phyloP scores from a whole-genome alignment of 1,139 yeast species.

The Yamadazyma sp. region DNA sequence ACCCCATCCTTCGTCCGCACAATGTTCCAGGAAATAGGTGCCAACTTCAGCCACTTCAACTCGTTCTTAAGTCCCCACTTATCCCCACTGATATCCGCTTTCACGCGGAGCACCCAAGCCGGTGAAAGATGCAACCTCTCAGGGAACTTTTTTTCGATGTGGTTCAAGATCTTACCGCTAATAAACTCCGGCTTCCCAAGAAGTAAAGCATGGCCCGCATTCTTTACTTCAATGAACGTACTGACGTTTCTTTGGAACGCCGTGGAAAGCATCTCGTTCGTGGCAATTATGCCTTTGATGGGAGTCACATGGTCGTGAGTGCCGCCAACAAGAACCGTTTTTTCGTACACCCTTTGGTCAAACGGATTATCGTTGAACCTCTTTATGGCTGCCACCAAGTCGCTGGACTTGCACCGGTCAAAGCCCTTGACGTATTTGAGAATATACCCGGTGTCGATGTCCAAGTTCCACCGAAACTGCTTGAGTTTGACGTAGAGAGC shows the following conservation, averaged over 20 bases:
- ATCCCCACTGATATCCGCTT: constrained; percentile 63
- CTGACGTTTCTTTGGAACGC: constrained; percentile 32
- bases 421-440: constrained; percentile 55
- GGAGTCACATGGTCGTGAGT: constrained; percentile 59
- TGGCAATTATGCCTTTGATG: constrained; percentile 25
- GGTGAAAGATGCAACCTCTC: constrained; percentile 51
- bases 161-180: constrained; percentile 63
- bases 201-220: constrained; percentile 68
- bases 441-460: constrained; percentile 55
- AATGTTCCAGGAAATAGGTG: constrained; percentile 49
- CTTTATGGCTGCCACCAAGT: constrained; percentile 41
- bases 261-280: constrained; percentile 25
- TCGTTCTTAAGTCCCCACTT: constrained; percentile 83
- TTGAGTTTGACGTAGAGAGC: constrained; percentile 46
- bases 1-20: constrained; percentile 26
- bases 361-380: constrained; percentile 35
- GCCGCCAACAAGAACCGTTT: constrained; percentile 58
- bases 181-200: constrained; percentile 64
- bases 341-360: constrained; percentile 33
- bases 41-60: constrained; percentile 63
- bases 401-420: constrained; percentile 39
- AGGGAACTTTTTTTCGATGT: constrained; percentile 52
- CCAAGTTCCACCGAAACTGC: constrained; percentile 73
- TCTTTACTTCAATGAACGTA: constrained; percentile 38
- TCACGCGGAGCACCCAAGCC: constrained; percentile 62